Evolutionary conservation across 768 basidiomycete genomes (phyloP).

Genomic region (Holtermanniella nyarrowii): DNA sequence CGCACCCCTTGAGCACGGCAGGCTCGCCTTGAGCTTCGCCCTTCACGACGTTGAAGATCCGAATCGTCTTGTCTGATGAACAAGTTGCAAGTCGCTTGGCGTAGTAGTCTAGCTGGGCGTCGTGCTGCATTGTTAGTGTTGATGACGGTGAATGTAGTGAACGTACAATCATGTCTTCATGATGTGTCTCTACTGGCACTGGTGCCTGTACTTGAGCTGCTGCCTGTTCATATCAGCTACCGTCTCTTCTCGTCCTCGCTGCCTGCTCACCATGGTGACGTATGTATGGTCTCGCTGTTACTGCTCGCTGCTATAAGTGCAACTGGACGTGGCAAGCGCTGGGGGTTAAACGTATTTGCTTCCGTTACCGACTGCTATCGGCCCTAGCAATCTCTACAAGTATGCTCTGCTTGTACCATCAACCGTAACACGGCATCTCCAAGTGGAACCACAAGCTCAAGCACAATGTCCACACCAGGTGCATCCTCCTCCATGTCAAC

Average conservation of each 20-base stretch:
- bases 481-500: constrained; percentile 2
- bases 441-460: constrained; percentile 6
- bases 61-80: constrained; percentile 87
- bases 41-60: constrained; percentile 87
- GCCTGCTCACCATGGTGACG: too few relatives aligned
- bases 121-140: constrained; percentile 55
- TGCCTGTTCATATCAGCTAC: too few relatives aligned
- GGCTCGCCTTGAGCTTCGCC: constrained; percentile 51
- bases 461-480: background rate
- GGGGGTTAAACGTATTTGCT: too few relatives aligned
- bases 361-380: too few relatives aligned
- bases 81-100: constrained; percentile 94
- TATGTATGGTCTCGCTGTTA: too few relatives aligned
- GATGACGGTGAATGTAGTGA: background rate
- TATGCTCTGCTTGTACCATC: too few relatives aligned
- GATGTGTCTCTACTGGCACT: constrained; percentile 72
- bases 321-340: too few relatives aligned
- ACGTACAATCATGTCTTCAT: constrained; percentile 97
- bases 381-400: too few relatives aligned
- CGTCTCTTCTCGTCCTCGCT: too few relatives aligned
- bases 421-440: too few relatives aligned
- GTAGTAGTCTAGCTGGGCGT: constrained; percentile 96
- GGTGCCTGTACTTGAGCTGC: constrained; percentile 17
- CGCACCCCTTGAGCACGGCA: constrained; percentile 41
- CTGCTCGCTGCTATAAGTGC: too few relatives aligned